phyloP scores from a whole-genome alignment of 1,284 basidiomycete genomes.

The Bondarzewia mesenterica region DNA sequence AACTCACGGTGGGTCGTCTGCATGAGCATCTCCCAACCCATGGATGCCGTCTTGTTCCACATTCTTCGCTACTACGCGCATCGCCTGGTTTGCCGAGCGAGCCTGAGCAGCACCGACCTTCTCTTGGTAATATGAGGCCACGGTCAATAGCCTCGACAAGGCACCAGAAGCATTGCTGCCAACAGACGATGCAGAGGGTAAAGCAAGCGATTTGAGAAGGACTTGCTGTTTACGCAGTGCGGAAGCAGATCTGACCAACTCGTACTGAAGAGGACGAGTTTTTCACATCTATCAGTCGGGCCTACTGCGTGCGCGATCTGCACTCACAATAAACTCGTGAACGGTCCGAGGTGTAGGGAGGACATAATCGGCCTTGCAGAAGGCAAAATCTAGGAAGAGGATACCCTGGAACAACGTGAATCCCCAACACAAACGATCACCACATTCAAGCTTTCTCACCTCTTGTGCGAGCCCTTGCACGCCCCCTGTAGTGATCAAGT shows the following conservation, averaged over 20 bases:
- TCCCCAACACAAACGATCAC: neutral
- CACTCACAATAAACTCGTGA: slow-evolving; percentile 53
- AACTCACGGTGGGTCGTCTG: slow-evolving; percentile 40
- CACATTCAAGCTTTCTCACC: slow-evolving; percentile 25
- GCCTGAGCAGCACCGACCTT: slow-evolving; percentile 37
- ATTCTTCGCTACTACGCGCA: slow-evolving; percentile 44
- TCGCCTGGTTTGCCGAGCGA: slow-evolving; percentile 40
- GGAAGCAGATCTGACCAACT: slow-evolving; percentile 46
- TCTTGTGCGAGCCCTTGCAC: slow-evolving; percentile 43
- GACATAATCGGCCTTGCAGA: slow-evolving; percentile 40
- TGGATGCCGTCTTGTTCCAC: slow-evolving; percentile 54
- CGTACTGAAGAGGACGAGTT: slow-evolving; percentile 36
- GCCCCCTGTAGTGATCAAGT: slow-evolving; percentile 38
- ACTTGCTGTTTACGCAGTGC: slow-evolving; percentile 37
- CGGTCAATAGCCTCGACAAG: slow-evolving; percentile 33
- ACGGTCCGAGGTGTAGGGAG: slow-evolving; percentile 42
- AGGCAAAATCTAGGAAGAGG: slow-evolving; percentile 38
- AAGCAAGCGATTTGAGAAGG: slow-evolving; percentile 32
- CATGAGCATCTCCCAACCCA: slow-evolving; percentile 26
- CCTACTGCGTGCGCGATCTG: neutral
- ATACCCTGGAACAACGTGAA: slow-evolving; percentile 30
- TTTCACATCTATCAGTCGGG: no score
- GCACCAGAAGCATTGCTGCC: slow-evolving; percentile 19
- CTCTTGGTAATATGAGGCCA: slow-evolving; percentile 41
- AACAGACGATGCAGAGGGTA: slow-evolving; percentile 16